phyloP scores from a whole-genome alignment of 2,329 filamentous ascomycete species.

The Monosporascus sp. region DNA sequence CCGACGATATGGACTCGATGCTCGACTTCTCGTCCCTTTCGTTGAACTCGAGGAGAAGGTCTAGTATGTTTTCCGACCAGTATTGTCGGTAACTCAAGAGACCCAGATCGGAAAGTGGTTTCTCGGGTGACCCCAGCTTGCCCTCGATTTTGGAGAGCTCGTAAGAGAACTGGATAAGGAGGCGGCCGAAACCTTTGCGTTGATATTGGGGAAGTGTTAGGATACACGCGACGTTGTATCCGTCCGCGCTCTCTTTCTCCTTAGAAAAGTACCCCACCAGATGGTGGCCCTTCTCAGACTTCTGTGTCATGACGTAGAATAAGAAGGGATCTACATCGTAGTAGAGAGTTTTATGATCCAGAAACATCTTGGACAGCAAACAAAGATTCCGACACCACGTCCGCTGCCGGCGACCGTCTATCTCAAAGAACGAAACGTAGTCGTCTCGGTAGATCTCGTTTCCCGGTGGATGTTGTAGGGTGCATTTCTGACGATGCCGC shows the following conservation, averaged over 20 bases:
- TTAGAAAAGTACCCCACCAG: conserved; percentile 99
- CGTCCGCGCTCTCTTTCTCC: conserved; percentile 94
- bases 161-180: conserved; percentile 96
- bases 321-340: conserved; percentile 99
- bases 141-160: conserved; percentile 93
- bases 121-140: conserved; percentile 93
- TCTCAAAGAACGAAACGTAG: conserved; percentile 92
- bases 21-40: conserved; percentile 68
- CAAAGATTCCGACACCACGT: conserved; percentile 98
- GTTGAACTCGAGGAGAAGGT: conserved; percentile 71
- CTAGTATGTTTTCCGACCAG: conserved; percentile 93
- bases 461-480: conserved; percentile 84
- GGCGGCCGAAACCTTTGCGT: conserved; percentile 84
- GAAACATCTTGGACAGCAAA: conserved; percentile 89
- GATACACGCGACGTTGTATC: conserved; percentile 98
- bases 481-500: conserved; percentile 86
- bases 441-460: conserved; percentile 98
- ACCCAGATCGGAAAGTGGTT: conserved; percentile 90
- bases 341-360: conserved; percentile 95
- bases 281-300: conserved; percentile 85
- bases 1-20: conserved; percentile 75
- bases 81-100: conserved; percentile 93
- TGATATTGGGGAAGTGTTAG: conserved; percentile 95
- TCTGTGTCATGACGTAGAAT: conserved; percentile 95
- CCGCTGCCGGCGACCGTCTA: conserved; percentile 87